Evolutionary conservation across 805 yeast genomes (phyloP), one percentile per base, ranked within the genome.

Genomic region (Nakazawaea populi): DNA sequence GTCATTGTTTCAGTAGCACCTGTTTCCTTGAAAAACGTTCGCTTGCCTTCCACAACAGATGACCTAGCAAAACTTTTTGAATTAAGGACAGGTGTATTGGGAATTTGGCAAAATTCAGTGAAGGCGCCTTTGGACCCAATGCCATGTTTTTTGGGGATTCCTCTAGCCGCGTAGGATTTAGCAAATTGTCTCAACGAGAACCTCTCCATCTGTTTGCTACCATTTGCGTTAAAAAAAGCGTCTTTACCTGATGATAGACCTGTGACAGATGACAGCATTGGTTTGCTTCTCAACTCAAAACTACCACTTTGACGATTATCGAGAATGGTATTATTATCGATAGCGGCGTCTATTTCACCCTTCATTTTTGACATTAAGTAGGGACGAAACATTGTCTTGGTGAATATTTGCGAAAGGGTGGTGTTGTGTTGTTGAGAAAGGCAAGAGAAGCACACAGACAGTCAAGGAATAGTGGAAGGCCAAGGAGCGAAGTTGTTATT

Each of bases 261-360:
- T 4, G 59, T 52, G 9, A 52, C 46, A 18, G 61, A 56, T 4
- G 55, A 49, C 14, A 50, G 54, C 45, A 57, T 55, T 3, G 60
- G 56, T 39, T 48, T 58, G 24, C 55, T 46, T 5, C 55, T 28
- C 8, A 36, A 34, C 31, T 39, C 31, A 4, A 38, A 24, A 12
- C 41, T n/a, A 5, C 36, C 34, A 35, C 18, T 32, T 10, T 11
- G 8, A n/a, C 28, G 32, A 24, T 35, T 35, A 12, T 28, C 46
- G n/a, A 27, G n/a, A 4, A 27, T 2, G 3, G n/a, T 40, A 2
- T n/a, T 2, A 40, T 28, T 14, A 18, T 28, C 30, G 10, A 18
- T 2, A 18, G 12, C 30, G 32, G 43, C 30, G 43, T 18, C 24
- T 27, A 40, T 14, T n/a, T 28, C 45, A 29, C 45, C n/a, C 24